Conservation (phyloP, 805 yeast species). For the Metschnikowia reukaufii region DNA sequence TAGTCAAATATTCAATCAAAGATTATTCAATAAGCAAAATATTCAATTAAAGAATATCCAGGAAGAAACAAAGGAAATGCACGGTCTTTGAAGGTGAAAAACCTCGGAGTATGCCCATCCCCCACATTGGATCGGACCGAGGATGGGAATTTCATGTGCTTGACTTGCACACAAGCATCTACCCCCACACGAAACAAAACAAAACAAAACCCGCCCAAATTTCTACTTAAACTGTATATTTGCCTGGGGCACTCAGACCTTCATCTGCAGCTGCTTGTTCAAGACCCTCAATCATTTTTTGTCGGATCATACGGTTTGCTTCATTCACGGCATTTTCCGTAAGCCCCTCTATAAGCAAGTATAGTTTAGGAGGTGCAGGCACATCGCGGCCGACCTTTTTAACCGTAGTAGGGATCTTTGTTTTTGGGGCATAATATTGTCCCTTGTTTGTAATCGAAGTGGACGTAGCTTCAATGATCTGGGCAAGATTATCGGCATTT, state of each 20-base stretch:
- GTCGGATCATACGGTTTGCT: constrained; percentile 59
- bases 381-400: constrained; percentile 46
- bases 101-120: too few species aligned
- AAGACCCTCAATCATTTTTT: constrained; percentile 55
- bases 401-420: constrained; percentile 51
- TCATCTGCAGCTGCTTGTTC: constrained; percentile 49
- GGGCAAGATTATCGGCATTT: constrained; percentile 59
- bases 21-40: too few species aligned
- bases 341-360: constrained; percentile 74
- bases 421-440: constrained; percentile 50
- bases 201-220: neutral
- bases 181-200: neutral
- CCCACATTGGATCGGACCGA: neutral
- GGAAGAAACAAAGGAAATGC: too few species aligned
- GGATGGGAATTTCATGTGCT: neutral
- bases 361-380: constrained; percentile 68
- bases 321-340: constrained; percentile 55
- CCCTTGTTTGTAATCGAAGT: constrained; percentile 85
- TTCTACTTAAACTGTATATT: constrained; percentile 44
- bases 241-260: constrained; percentile 43
- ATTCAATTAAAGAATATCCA: too few species aligned
- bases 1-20: too few species aligned
- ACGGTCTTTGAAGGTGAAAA: too few species aligned
- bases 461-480: constrained; percentile 67
- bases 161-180: neutral